Conservation (phyloP, 441 rosid genomes). For the Brassica hybrid region DNA sequence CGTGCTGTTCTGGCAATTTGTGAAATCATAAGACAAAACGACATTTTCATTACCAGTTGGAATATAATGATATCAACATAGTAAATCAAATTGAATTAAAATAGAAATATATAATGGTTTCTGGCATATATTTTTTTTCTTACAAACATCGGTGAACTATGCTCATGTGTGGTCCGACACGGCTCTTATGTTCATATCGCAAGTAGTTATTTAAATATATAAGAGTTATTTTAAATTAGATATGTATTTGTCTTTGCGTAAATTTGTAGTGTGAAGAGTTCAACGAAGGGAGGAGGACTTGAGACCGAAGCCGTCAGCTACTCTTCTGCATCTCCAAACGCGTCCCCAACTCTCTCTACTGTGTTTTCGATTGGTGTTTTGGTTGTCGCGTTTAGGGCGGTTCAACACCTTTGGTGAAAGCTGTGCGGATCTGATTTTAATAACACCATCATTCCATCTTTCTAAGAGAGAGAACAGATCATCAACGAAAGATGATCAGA, state of each 20-base stretch:
- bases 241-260: not conserved
- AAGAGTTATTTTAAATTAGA: not conserved
- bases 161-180: constrained; percentile 39
- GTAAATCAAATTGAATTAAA: not conserved
- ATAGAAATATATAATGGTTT: constrained; percentile 20
- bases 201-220: not conserved
- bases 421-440: not conserved
- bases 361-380: constrained; percentile 27
- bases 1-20: constrained; percentile 34
- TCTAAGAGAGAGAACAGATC: not conserved
- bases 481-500: not conserved
- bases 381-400: constrained; percentile 19
- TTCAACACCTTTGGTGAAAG: constrained; percentile 28
- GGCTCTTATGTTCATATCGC: constrained; percentile 36
- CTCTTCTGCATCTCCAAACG: constrained; percentile 37
- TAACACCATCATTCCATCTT: constrained; percentile 2
- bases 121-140: constrained; percentile 13
- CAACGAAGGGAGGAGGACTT: constrained; percentile 30
- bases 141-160: constrained; percentile 30
- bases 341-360: constrained; percentile 23
- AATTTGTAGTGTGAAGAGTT: constrained; percentile 40
- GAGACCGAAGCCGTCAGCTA: constrained; percentile 40
- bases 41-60: constrained; percentile 30
- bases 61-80: constrained; percentile 12
- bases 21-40: constrained; percentile 35